Conservation (phyloP, 208 protist genomes). For the Naegleria gruberi region DNA sequence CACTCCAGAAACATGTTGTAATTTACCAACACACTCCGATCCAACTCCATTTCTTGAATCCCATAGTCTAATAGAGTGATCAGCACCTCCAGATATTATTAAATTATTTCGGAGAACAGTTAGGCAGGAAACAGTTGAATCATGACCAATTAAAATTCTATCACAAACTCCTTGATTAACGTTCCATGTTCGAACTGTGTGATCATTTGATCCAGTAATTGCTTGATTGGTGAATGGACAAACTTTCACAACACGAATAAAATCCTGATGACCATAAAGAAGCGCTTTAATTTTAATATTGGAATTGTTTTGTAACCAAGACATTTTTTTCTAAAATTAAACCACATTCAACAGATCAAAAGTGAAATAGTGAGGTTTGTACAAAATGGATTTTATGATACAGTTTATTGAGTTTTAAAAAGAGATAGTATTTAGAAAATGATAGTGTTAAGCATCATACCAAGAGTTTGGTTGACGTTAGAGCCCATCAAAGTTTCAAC, state of each 20-base stretch:
- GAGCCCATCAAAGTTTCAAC: constrained; percentile 69
- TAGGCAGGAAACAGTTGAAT: not conserved
- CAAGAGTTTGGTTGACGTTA: constrained; percentile 78
- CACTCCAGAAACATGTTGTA: not conserved
- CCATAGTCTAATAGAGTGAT: not conserved
- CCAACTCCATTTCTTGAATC: not conserved
- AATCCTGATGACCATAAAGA: not conserved
- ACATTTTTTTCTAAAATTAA: no score
- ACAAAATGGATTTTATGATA: no score
- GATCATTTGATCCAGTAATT: not conserved
- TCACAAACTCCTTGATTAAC: not conserved
- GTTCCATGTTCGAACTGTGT: not conserved
- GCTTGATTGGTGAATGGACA: not conserved
- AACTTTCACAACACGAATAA: not conserved
- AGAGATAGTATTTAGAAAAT: constrained; percentile 84
- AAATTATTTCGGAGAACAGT: not conserved
- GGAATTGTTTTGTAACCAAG: no score
- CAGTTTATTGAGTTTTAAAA: no score
- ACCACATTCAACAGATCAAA: no score
- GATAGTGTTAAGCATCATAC: constrained; percentile 77
- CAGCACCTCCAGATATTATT: not conserved
- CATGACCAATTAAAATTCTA: not conserved
- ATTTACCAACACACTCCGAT: not conserved
- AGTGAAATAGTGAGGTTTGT: no score
- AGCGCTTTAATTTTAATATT: not conserved